phyloP scores from a whole-genome alignment of 2,329 filamentous ascomycete species.

The Fusarium sp. region DNA sequence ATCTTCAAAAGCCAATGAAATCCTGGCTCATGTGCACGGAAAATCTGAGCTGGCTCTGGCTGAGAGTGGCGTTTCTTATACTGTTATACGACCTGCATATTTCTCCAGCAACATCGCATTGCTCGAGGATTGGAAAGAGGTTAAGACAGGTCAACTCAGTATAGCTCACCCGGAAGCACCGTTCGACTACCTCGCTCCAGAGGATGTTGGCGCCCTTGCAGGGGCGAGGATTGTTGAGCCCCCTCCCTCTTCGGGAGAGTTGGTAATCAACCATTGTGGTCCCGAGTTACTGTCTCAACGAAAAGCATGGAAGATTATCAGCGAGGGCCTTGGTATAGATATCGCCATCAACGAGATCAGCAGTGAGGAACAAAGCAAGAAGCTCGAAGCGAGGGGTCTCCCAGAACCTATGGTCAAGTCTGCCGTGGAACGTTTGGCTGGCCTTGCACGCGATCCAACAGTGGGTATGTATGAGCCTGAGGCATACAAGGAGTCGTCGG shows the following conservation, averaged over 20 bases:
- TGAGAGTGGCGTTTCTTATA: neutral
- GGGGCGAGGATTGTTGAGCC: neutral
- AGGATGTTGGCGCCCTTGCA: slow-evolving; percentile 19
- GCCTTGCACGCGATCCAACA: neutral
- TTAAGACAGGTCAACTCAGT: slow-evolving; percentile 4
- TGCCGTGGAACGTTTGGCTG: neutral
- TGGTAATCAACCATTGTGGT: slow-evolving; percentile 16
- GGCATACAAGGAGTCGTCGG: neutral
- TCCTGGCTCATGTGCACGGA: slow-evolving; percentile 10
- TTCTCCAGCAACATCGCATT: slow-evolving; percentile 24
- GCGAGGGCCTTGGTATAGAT: neutral
- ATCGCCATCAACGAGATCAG: slow-evolving; percentile 15
- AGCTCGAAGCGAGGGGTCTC: slow-evolving; percentile 1
- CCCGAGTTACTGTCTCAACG: slow-evolving; percentile 13
- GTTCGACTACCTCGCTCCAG: slow-evolving; percentile 29
- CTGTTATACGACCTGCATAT: slow-evolving; percentile 12
- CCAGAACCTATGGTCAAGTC: neutral
- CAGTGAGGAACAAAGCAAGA: neutral
- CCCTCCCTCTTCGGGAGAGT: accelerated
- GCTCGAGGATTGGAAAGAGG: slow-evolving; percentile 4
- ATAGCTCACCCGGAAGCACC: slow-evolving; percentile 1
- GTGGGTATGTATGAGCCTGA: neutral
- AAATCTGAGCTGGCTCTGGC: slow-evolving; percentile 23
- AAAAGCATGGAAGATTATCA: slow-evolving; percentile 8
- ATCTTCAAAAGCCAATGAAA: neutral